Evolutionary conservation across 2,329 filamentous ascomycete species (phyloP).

Genomic region (Botrytis pseudocinerea): DNA sequence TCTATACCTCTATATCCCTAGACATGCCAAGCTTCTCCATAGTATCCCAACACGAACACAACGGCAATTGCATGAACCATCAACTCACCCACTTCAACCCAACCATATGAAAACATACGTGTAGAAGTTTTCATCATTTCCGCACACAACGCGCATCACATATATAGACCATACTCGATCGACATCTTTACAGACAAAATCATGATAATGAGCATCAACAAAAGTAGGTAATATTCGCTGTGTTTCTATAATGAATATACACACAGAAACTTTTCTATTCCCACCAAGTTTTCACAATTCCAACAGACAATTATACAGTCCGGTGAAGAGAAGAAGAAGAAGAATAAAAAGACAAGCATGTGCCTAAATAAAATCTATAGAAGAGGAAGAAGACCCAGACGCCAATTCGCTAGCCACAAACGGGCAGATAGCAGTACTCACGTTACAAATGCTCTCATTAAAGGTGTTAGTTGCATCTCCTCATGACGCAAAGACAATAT

Average conservation of each 20-base stretch:
- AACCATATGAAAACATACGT: neutral
- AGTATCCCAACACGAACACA: neutral
- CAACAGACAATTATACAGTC: neutral
- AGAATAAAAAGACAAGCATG: neutral
- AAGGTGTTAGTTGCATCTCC: slow-evolving; percentile 5
- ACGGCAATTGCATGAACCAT: fast-evolving
- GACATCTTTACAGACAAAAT: neutral
- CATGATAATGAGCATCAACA: neutral
- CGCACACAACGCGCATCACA: neutral
- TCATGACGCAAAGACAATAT: slow-evolving; percentile 11
- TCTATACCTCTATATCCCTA: neutral
- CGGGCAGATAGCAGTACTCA: neutral
- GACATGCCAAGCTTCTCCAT: neutral
- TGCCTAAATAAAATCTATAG: slow-evolving; percentile 2
- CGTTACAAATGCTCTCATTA: slow-evolving; percentile 10
- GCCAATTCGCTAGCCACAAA: slow-evolving; percentile 8
- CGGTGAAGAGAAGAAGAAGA: neutral
- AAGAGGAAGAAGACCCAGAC: neutral
- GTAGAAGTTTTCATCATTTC: neutral
- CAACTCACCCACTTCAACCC: no score
- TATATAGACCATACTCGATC: neutral
- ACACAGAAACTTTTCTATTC: neutral
- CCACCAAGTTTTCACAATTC: neutral
- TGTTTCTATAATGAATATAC: neutral
- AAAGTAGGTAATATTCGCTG: neutral